Conservation (phyloP, 1,284 basidiomycete species). For the Omphalotus olearius region DNA sequence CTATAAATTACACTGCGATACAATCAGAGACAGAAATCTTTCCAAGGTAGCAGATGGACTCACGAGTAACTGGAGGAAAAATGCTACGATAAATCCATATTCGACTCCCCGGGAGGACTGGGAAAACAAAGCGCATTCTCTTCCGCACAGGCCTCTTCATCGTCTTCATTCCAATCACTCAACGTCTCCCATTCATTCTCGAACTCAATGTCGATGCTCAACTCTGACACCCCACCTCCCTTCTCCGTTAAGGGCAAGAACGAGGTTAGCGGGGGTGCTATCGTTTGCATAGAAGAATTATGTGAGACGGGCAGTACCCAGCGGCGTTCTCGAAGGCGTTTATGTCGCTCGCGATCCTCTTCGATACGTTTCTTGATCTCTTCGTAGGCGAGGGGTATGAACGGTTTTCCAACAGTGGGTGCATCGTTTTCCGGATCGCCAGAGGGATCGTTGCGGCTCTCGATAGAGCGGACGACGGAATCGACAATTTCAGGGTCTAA, state of each 20-base stretch:
- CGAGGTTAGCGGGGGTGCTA: slow-evolving; percentile 48
- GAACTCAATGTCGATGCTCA: slow-evolving; percentile 81
- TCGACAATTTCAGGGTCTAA: slow-evolving; percentile 76
- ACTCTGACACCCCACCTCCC: slow-evolving; percentile 40
- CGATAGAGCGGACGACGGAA: slow-evolving; percentile 50
- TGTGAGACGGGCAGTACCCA: slow-evolving; percentile 83
- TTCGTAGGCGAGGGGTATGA: slow-evolving; percentile 42
- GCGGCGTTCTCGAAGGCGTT: slow-evolving; percentile 85
- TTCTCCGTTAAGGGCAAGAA: slow-evolving; percentile 55
- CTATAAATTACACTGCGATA: too few relatives aligned
- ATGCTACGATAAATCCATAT: slow-evolving; percentile 2
- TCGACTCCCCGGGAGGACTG: slow-evolving; percentile 6
- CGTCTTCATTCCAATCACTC: slow-evolving; percentile 87
- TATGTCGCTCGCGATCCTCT: slow-evolving; percentile 93
- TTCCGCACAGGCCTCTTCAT: slow-evolving; percentile 69
- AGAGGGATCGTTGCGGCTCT: slow-evolving; percentile 37
- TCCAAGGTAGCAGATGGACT: too few relatives aligned
- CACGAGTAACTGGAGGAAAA: too few relatives aligned
- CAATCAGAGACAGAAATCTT: too few relatives aligned
- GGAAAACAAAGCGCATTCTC: slow-evolving; percentile 68
- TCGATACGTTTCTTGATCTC: slow-evolving; percentile 90
- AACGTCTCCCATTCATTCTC: slow-evolving; percentile 91
- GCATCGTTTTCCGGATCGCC: slow-evolving; percentile 19
- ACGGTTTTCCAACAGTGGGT: slow-evolving; percentile 20
- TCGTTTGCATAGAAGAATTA: slow-evolving; percentile 33